Evolutionary conservation across 306 rosid genomes (phyloP).

Genomic region (Cucurbita argyrosperma): DNA sequence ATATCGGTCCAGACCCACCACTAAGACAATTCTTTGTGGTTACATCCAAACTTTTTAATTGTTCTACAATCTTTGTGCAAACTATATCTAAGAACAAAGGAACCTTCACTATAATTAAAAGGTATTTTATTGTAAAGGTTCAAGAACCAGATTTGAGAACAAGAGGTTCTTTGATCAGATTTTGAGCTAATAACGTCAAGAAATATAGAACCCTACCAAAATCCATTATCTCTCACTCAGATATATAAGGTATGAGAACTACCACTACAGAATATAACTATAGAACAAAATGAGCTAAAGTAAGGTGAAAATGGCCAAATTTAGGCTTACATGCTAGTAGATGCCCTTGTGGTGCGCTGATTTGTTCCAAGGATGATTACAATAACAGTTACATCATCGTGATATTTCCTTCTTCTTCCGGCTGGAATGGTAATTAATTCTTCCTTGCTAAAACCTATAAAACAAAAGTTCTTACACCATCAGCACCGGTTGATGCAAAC

Average conservation of each 20-base stretch:
- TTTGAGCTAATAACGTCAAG: not conserved
- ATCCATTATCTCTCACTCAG: not conserved
- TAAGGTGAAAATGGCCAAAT: conserved; percentile 5
- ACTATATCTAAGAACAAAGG: not conserved
- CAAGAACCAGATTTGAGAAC: conserved; percentile 3
- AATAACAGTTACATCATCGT: conserved; percentile 86
- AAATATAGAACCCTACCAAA: not conserved
- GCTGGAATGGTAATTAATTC: conserved; percentile 80
- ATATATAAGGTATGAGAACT: not conserved
- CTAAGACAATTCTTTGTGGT: not conserved
- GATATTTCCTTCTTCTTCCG: conserved; percentile 91
- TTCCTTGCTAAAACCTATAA: conserved; percentile 78
- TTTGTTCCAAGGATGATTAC: conserved; percentile 75
- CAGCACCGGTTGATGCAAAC: not conserved
- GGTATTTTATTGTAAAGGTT: conserved; percentile 1
- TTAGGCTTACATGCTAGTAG: conserved; percentile 36
- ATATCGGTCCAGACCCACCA: not conserved
- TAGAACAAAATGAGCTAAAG: not conserved
- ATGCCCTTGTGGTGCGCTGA: conserved; percentile 87
- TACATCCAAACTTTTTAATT: not conserved
- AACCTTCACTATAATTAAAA: not conserved
- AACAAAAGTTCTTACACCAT: not conserved
- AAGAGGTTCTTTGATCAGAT: conserved; percentile 2
- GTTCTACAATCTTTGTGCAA: not conserved
- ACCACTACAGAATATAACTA: not conserved